These are phyloP conservation scores for Trametes cinnabarina DNA, from an alignment of 768 basidiomycete species.

Conservation along the genomic window DNA sequence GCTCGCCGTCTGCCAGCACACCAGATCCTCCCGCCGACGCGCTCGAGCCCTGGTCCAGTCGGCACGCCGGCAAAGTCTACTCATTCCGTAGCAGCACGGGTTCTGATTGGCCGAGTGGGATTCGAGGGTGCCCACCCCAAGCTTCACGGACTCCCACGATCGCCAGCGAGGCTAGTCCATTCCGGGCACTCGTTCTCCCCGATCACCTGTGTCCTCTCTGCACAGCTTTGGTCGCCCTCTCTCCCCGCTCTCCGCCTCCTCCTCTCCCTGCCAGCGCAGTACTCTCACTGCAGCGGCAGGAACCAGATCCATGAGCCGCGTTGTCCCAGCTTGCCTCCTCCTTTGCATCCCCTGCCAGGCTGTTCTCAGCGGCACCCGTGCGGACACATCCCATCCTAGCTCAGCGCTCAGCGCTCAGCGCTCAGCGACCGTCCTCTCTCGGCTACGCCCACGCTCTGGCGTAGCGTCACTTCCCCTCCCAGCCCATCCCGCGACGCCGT, in stretches of 20 bases:
- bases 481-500: neutral
- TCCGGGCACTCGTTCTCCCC: conserved; percentile 15
- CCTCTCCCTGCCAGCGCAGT: neutral
- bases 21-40: neutral
- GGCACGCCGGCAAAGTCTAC: conserved; percentile 16
- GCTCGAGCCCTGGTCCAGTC: neutral
- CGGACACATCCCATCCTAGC: neutral
- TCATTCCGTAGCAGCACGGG: neutral
- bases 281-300: too few relatives aligned
- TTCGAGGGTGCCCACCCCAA: conserved; percentile 23
- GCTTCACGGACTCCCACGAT: conserved; percentile 18
- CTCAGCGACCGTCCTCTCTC: conserved; percentile 3
- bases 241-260: neutral
- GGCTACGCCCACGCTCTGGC: neutral
- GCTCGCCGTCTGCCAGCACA: conserved; percentile 7
- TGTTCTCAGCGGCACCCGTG: neutral
- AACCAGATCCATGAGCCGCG: too few relatives aligned
- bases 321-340: neutral
- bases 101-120: conserved; percentile 17
- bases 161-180: conserved; percentile 7
- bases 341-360: neutral
- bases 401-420: too few relatives aligned
- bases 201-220: conserved; percentile 20
- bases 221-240: conserved; percentile 10
- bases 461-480: neutral